Percentiles rank a stretch among this genome's conserved stretches.
phyloP scores from a whole-genome alignment of 257 asterid species.

The Jacaranda mimosifolia region DNA sequence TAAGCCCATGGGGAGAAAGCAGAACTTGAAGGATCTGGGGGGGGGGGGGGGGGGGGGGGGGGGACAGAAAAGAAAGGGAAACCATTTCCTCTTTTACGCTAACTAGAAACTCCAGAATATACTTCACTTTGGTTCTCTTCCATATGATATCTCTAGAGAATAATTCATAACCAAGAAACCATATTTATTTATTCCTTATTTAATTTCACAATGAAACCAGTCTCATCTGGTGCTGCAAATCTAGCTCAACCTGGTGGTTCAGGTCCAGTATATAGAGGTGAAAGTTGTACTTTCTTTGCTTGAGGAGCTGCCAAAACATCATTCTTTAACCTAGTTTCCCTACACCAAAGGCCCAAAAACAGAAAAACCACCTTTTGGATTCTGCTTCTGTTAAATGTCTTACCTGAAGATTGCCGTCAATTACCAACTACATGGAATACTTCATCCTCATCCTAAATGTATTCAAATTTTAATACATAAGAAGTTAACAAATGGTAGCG shows the following conservation, averaged over 20 bases:
- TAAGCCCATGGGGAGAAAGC: not conserved
- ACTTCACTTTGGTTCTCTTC: not conserved
- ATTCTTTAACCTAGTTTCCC: not conserved
- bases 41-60: not conserved
- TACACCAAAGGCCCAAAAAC: not conserved
- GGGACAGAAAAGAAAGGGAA: not conserved
- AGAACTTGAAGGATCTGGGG: constrained; percentile 19
- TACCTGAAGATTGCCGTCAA: not conserved
- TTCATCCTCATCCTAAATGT: not conserved
- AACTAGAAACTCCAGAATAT: constrained; percentile 6
- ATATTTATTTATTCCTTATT: no score
- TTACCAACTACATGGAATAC: not conserved
- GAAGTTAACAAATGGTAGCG: not conserved
- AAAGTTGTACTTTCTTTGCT: constrained; percentile 1
- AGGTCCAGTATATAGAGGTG: not conserved
- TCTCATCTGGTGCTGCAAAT: not conserved
- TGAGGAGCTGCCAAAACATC: constrained; percentile 6
- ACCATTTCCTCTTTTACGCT: not conserved
- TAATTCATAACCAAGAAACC: no score
- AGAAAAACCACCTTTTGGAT: not conserved
- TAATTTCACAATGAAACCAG: constrained; percentile 1
- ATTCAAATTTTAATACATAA: not conserved
- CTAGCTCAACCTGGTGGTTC: not conserved
- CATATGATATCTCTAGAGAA: no score
- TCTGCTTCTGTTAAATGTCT: not conserved